Conservation (phyloP, 2,329 filamentous ascomycete species). For the Epichloe festucae region DNA sequence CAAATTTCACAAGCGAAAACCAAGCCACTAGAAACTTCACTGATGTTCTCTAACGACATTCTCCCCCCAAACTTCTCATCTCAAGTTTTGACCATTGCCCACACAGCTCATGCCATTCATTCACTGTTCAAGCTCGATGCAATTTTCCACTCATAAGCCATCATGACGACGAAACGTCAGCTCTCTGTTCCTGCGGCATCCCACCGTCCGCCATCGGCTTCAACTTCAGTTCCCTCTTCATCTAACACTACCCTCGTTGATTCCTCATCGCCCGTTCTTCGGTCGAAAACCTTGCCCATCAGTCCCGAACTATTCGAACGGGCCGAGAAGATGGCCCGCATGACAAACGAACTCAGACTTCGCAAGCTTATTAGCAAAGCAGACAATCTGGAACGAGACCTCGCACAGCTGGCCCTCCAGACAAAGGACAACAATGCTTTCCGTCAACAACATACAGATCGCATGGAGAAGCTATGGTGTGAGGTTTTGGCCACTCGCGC, state of each 20-base stretch:
- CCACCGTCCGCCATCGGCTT: neutral
- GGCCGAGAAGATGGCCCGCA: constrained; percentile 22
- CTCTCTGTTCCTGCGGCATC: constrained; percentile 4
- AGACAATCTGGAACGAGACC: constrained; percentile 17
- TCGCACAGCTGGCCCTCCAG: constrained; percentile 14
- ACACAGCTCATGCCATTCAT: too few species aligned
- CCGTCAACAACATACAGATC: constrained; percentile 16
- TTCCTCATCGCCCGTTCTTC: neutral
- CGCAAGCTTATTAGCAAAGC: constrained; percentile 16
- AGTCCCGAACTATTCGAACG: constrained; percentile 10
- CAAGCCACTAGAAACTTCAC: neutral
- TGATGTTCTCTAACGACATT: too few species aligned
- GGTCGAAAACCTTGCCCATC: neutral
- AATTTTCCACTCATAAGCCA: neutral
- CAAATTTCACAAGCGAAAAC: neutral
- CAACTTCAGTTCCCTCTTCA: neutral
- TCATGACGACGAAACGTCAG: constrained; percentile 3
- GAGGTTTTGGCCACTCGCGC: constrained; percentile 20
- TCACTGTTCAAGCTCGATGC: neutral
- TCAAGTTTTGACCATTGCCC: too few species aligned
- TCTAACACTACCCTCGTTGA: neutral
- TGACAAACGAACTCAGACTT: constrained; percentile 25
- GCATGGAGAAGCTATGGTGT: constrained; percentile 16
- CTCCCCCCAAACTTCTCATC: too few species aligned
- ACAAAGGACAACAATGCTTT: constrained; percentile 18